Evolutionary conservation across 345 rosid genomes (phyloP).

Genomic region (Clausena lansium): DNA sequence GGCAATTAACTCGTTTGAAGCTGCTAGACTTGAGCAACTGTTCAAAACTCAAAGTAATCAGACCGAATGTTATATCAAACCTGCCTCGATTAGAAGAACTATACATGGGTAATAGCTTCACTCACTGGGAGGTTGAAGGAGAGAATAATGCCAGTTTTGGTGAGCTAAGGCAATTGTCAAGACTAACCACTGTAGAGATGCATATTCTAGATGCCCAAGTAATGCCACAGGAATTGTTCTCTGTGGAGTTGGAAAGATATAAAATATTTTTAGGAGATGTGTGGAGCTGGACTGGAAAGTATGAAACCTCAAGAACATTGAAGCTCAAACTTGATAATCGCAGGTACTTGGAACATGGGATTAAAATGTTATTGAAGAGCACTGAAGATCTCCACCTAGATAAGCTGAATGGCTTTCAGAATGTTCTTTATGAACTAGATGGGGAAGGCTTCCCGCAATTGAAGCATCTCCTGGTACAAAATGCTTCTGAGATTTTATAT

Average conservation of each 20-base stretch:
- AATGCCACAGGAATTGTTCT: conserved; percentile 5
- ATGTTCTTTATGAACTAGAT: conserved; percentile 11
- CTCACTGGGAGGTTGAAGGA: conserved; percentile 20
- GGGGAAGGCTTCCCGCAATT: conserved; percentile 15
- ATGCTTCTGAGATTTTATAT: too few species aligned
- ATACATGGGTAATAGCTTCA: conserved; percentile 4
- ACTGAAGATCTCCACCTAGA: conserved; percentile 15
- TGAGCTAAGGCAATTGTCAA: conserved; percentile 21
- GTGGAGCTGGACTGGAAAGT: conserved; percentile 2
- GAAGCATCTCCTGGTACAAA: neutral
- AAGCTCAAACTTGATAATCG: conserved; percentile 9
- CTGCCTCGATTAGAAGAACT: conserved; percentile 20
- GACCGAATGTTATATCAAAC: too few species aligned
- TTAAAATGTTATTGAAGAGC: conserved; percentile 4
- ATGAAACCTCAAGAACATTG: conserved; percentile 1
- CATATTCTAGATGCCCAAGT: conserved; percentile 10
- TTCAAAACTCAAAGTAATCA: too few species aligned
- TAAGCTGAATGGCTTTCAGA: conserved; percentile 1
- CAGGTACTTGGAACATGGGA: neutral
- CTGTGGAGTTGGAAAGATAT: neutral
- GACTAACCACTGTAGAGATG: neutral
- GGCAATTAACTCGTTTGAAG: too few species aligned
- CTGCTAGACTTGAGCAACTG: too few species aligned
- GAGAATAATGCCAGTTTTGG: conserved; percentile 11
- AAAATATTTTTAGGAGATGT: neutral